phyloP scores from a whole-genome alignment of 2,329 filamentous ascomycete genomes.

The Penicillium sp. region DNA sequence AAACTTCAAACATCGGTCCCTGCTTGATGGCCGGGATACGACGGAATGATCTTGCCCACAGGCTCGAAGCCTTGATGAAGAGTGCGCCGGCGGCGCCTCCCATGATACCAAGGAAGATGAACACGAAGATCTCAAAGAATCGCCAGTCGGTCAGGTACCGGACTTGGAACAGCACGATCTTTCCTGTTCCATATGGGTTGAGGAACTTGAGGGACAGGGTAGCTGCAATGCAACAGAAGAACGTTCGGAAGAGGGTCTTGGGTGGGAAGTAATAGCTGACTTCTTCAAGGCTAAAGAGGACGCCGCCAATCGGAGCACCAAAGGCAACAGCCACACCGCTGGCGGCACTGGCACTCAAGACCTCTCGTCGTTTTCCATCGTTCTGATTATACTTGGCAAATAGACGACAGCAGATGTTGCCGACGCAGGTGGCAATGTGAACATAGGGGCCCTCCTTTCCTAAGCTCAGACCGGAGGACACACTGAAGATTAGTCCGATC shows the following conservation, averaged over 20 bases:
- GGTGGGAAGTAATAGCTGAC: constrained; percentile 95
- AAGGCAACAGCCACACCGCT: constrained; percentile 93
- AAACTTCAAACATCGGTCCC: constrained; percentile 80
- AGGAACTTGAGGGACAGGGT: constrained; percentile 89
- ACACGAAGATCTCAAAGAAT: constrained; percentile 82
- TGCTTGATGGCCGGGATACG: constrained; percentile 74
- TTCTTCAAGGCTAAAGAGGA: constrained; percentile 91
- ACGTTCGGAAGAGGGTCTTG: constrained; percentile 94
- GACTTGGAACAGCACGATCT: constrained; percentile 95
- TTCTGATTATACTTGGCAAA: constrained; percentile 92
- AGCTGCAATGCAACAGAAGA: constrained; percentile 93
- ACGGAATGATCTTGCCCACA: constrained; percentile 87
- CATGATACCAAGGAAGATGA: constrained; percentile 79
- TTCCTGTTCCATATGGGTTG: constrained; percentile 91
- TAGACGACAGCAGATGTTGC: constrained; percentile 91
- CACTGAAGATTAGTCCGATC: constrained; percentile 75
- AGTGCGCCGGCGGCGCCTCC: constrained; percentile 82
- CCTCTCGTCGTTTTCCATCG: constrained; percentile 88
- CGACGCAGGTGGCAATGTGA: constrained; percentile 93
- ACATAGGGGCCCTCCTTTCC: constrained; percentile 96
- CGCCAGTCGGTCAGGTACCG: constrained; percentile 88
- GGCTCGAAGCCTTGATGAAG: constrained; percentile 91
- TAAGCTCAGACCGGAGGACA: constrained; percentile 86
- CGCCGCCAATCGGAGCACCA: constrained; percentile 82
- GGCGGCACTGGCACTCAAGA: constrained; percentile 86